These are phyloP conservation scores for Ambrosiella beaveri DNA, from an alignment of 2,329 filamentous ascomycete species.

Conservation along the genomic window DNA sequence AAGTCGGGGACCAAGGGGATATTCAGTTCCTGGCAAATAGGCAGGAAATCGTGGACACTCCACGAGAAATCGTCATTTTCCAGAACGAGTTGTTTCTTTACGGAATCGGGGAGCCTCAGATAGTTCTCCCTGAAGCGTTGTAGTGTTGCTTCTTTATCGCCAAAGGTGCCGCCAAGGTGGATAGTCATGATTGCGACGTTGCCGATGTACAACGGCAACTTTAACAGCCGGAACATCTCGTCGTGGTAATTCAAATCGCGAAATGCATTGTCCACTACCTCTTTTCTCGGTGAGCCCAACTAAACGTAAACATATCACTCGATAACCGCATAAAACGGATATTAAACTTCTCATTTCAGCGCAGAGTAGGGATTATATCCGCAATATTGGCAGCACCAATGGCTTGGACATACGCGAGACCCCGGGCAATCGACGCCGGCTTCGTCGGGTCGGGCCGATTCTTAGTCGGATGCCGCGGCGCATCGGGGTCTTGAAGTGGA, in stretches of 20 bases:
- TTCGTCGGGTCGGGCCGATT: slow-evolving; percentile 66
- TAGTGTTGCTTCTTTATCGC: slow-evolving; percentile 66
- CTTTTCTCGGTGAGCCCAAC: slow-evolving; percentile 61
- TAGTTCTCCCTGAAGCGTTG: slow-evolving; percentile 67
- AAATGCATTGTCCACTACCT: slow-evolving; percentile 60
- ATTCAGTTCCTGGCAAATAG: slow-evolving; percentile 81
- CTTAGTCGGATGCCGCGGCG: slow-evolving; percentile 66
- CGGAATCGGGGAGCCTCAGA: slow-evolving; percentile 39
- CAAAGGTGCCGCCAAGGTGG: slow-evolving; percentile 82
- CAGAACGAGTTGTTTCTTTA: slow-evolving; percentile 70
- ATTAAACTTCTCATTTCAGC: slow-evolving; percentile 81
- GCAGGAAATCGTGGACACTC: slow-evolving; percentile 80
- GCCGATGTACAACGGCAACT: slow-evolving; percentile 59
- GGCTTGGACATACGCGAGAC: slow-evolving; percentile 55
- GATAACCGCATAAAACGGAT: slow-evolving; percentile 88
- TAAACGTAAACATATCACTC: slow-evolving; percentile 96
- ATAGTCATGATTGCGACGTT: slow-evolving; percentile 86
- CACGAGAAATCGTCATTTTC: slow-evolving; percentile 92
- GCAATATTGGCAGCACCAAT: slow-evolving; percentile 67
- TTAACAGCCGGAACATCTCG: slow-evolving; percentile 63
- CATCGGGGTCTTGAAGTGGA: slow-evolving; percentile 55
- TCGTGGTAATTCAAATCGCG: slow-evolving; percentile 79
- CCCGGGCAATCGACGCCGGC: slow-evolving; percentile 46
- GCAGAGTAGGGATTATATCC: slow-evolving; percentile 70
- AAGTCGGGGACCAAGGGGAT: slow-evolving; percentile 86